Evolutionary conservation across 768 basidiomycete genomes (phyloP).

Genomic region (Rhodosporidiobolus odoratus): DNA sequence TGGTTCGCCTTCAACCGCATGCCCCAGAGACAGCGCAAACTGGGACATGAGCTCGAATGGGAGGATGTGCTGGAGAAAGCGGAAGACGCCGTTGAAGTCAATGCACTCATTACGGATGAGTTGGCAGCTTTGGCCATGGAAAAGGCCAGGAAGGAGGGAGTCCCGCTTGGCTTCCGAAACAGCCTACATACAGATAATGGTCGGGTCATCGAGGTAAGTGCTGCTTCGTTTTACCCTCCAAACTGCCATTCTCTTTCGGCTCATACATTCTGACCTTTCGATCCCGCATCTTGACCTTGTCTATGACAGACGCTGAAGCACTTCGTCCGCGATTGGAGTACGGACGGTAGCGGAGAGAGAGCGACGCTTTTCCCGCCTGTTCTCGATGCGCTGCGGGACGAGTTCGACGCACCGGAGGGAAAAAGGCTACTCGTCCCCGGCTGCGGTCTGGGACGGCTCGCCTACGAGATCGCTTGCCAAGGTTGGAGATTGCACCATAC

Average conservation of each 20-base stretch:
- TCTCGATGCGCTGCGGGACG: slow-evolving; percentile 50
- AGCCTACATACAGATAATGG: neutral
- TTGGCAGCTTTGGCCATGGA: slow-evolving; percentile 24
- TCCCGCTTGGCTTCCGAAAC: slow-evolving; percentile 14
- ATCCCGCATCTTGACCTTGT: slow-evolving; percentile 39
- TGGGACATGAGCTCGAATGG: slow-evolving; percentile 15
- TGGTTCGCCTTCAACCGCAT: slow-evolving; percentile 14
- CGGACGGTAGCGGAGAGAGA: slow-evolving; percentile 57
- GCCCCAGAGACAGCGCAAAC: neutral
- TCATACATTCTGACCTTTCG: neutral
- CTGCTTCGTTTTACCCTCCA: neutral
- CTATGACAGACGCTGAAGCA: slow-evolving; percentile 63
- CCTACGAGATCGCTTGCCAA: slow-evolving; percentile 63
- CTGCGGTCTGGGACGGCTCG: slow-evolving; percentile 60
- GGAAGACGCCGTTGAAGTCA: slow-evolving; percentile 14
- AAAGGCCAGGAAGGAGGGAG: slow-evolving; percentile 6
- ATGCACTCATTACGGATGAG: slow-evolving; percentile 19
- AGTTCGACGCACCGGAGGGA: slow-evolving; percentile 42
- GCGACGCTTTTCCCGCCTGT: slow-evolving; percentile 57
- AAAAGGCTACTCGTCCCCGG: slow-evolving; percentile 61
- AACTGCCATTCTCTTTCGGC: neutral
- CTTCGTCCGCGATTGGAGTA: slow-evolving; percentile 66
- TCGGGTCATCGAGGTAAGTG: slow-evolving; percentile 28
- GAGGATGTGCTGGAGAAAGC: neutral
- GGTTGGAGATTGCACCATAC: slow-evolving; percentile 48